Base-by-base conservation (phyloP, 2,329 filamentous ascomycete genomes). In the Aspergillus luchuensis region DNA sequence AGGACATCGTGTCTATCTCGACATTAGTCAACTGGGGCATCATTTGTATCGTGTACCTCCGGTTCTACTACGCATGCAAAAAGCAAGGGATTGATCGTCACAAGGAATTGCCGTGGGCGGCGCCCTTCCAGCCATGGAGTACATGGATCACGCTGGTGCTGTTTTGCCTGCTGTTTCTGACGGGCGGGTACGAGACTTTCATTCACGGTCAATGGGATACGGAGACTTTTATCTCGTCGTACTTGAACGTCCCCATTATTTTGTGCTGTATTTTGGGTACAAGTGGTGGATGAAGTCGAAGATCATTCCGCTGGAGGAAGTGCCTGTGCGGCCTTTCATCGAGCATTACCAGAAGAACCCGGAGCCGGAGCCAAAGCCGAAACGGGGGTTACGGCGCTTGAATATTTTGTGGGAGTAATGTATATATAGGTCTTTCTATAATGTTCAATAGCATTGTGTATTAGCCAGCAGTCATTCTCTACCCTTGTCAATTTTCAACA, bases 121-220 rank as follows among this genome's bases (percentile, higher is more conserved):
- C 79, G 11, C 71, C 71, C 3, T 70, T 85, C 5, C 83, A 85
- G 65, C 84, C 89, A 0, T 90, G 87, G 69, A 83, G 82, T 1
- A 82, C 87, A 0, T 91, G 82, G 73, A 73, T 80, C 38, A 79
- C 82, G 5, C 81, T 90, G 2, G 67, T 82, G 17, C 66, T 87
- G 19, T 82, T 90, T 39, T 67, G 74, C 3, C 71, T 91, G n/a
- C 76, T 91, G 2, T 87, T 84, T 8, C 74, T 91, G 4, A 87
- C 89, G 56, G 89, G 89, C 63, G 89, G 88, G 0, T 91, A 90
- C 72, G 81, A 86, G 10, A 69, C 66, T 0, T 72, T 72, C 23
- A 66, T 71, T 33, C 60, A 67, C 5, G 64, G 65, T 0, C 55
- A 65, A 15, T 72, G 69, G 69, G 59, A 21, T 36, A 83, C 89